Conservation (phyloP, 208 protist species). For the Trypanosoma avium region DNA sequence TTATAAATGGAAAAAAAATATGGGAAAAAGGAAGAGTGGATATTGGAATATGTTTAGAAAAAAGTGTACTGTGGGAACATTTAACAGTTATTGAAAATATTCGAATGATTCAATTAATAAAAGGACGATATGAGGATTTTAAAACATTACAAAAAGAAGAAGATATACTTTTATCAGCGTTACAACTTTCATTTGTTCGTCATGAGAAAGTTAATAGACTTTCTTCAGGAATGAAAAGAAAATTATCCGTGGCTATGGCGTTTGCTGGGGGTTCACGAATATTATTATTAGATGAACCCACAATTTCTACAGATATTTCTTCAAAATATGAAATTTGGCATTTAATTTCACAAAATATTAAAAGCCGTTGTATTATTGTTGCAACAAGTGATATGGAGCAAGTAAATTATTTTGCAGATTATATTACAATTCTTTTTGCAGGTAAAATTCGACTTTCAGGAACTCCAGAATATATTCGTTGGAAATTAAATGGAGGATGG, state of each 20-base stretch:
- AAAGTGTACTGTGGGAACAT: slow-evolving; percentile 72
- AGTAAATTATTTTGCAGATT: slow-evolving; percentile 51
- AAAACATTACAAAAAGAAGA: slow-evolving; percentile 1
- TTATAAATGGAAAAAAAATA: slow-evolving; percentile 9
- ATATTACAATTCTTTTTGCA: slow-evolving; percentile 55
- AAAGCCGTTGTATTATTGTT: slow-evolving; percentile 44
- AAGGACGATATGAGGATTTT: slow-evolving; percentile 32
- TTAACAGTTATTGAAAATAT: slow-evolving; percentile 81
- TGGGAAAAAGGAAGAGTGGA: slow-evolving; percentile 5
- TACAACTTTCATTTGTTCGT: slow-evolving; percentile 26
- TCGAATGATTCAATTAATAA: slow-evolving; percentile 58
- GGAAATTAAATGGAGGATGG: slow-evolving; percentile 20
- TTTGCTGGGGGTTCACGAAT: slow-evolving; percentile 34
- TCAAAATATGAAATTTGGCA: slow-evolving; percentile 57
- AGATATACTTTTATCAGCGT: slow-evolving; percentile 12
- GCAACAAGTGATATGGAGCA: slow-evolving; percentile 73
- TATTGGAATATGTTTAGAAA: slow-evolving; percentile 82
- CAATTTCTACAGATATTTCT: slow-evolving; percentile 44
- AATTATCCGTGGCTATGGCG: slow-evolving; percentile 39
- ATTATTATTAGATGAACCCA: slow-evolving; percentile 43
- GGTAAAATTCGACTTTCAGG: slow-evolving; percentile 29
- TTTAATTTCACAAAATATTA: slow-evolving; percentile 35
- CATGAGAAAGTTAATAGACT: slow-evolving; percentile 9
- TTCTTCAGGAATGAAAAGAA: slow-evolving; percentile 31
- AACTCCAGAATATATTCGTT: slow-evolving; percentile 40